These are phyloP conservation scores for Dunaliella salina DNA, from an alignment of 163 green algal species.

Conservation along the genomic window DNA sequence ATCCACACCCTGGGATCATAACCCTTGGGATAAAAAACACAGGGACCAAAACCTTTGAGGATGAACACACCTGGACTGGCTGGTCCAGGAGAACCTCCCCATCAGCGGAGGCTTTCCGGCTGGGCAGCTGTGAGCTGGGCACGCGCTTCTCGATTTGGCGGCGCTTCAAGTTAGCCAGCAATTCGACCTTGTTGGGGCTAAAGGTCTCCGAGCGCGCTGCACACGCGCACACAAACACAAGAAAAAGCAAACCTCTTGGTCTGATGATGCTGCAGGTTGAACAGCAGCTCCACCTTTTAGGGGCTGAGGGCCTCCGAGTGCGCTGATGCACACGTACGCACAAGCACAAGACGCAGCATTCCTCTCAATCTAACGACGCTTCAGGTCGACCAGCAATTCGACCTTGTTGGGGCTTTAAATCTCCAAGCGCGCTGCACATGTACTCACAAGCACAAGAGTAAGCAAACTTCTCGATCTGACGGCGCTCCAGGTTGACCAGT, in stretches of 20 bases:
- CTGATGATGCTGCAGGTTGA: too few species aligned
- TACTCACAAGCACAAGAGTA: too few species aligned
- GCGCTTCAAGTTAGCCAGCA: constrained; percentile 56
- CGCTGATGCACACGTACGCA: too few species aligned
- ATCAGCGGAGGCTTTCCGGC: not conserved
- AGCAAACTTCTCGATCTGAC: constrained; percentile 61
- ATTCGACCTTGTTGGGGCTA: constrained; percentile 47
- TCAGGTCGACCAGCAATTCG: constrained; percentile 52
- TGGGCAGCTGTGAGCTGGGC: constrained; percentile 28
- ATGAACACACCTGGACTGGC: too few species aligned
- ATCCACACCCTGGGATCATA: too few species aligned
- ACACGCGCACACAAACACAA: not conserved
- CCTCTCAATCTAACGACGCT: constrained; percentile 57
- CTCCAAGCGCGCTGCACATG: constrained; percentile 19
- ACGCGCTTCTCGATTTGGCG: constrained; percentile 56
- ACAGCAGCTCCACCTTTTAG: too few species aligned
- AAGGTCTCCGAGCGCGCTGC: constrained; percentile 33
- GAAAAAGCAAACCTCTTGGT: too few species aligned
- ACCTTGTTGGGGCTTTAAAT: constrained; percentile 47
- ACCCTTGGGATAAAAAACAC: too few species aligned
- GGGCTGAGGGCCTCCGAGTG: too few species aligned
- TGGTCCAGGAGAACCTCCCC: not conserved
- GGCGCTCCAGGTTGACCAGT: constrained; percentile 53
- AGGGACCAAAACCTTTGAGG: too few species aligned
- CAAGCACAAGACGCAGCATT: too few species aligned